phyloP scores from a whole-genome alignment of 1,284 basidiomycete species.

The Agroathelia rolfsii region DNA sequence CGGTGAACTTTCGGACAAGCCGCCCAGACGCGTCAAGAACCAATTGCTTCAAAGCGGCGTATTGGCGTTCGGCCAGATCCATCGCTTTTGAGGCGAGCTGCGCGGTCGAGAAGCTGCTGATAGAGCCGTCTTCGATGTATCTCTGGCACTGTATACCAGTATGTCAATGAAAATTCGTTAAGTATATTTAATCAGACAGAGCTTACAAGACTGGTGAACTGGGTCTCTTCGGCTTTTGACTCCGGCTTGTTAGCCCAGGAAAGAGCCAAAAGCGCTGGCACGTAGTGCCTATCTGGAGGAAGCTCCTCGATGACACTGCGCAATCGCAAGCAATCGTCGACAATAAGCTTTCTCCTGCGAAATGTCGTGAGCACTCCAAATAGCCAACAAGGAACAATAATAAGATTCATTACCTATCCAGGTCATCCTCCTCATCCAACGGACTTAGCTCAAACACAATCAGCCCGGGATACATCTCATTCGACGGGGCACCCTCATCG shows the following conservation, averaged over 20 bases:
- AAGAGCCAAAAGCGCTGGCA: conserved; percentile 48
- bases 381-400: conserved; percentile 4
- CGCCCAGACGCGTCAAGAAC: conserved; percentile 47
- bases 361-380: conserved; percentile 6
- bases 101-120: conserved; percentile 19
- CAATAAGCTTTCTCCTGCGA: conserved; percentile 53
- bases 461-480: conserved; percentile 45
- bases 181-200: too few relatives aligned
- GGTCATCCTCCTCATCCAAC: conserved; percentile 44
- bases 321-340: conserved; percentile 63
- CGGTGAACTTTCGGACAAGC: conserved; percentile 34
- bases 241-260: conserved; percentile 54
- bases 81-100: conserved; percentile 20
- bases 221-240: too few relatives aligned
- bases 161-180: too few relatives aligned
- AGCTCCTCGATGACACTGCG: conserved; percentile 49
- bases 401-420: conserved; percentile 48
- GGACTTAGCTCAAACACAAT: conserved; percentile 66
- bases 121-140: conserved; percentile 14
- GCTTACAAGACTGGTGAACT: too few relatives aligned
- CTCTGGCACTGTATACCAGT: conserved; percentile 18
- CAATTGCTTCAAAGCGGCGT: conserved; percentile 29
- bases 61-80: conserved; percentile 23
- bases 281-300: conserved; percentile 42
- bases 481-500: conserved; percentile 12